Evolutionary conservation across 2,329 filamentous ascomycete species (phyloP).

Genomic region (Diaporthe velutina): DNA sequence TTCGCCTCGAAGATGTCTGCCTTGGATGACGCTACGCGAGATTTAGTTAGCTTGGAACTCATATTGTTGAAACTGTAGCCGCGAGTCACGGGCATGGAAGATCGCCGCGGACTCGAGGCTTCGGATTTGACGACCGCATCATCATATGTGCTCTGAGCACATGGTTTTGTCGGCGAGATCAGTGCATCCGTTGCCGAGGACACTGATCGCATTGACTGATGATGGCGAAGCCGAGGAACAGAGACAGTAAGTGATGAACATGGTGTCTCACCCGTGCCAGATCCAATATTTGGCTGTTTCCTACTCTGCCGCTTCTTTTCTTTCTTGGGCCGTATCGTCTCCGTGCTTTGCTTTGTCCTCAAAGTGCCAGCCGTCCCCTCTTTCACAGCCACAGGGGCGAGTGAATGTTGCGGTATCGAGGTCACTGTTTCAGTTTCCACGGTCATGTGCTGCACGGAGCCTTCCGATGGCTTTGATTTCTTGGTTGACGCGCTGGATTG

Average conservation of each 20-base stretch:
- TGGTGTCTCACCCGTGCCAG: conserved; percentile 77
- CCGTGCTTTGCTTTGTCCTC: conserved; percentile 89
- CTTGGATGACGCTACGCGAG: conserved; percentile 83
- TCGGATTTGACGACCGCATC: conserved; percentile 42
- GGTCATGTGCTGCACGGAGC: conserved; percentile 90
- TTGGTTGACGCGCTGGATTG: conserved; percentile 78
- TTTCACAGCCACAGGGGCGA: conserved; percentile 75
- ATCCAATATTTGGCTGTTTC: conserved; percentile 79
- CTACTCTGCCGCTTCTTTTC: conserved; percentile 85
- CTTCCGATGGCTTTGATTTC: conserved; percentile 79
- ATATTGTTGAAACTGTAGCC: conserved; percentile 52
- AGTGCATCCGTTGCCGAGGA: conserved; percentile 47
- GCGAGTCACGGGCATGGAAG: conserved; percentile 42
- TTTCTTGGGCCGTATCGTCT: conserved; percentile 95
- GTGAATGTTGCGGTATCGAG: conserved; percentile 86
- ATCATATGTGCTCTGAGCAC: conserved; percentile 50
- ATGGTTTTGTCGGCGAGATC: conserved; percentile 52
- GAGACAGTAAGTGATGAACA: conserved; percentile 43
- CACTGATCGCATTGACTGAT: conserved; percentile 55
- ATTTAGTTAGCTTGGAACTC: conserved; percentile 60
- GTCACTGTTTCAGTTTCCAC: conserved; percentile 97
- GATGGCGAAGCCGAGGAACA: conserved; percentile 54
- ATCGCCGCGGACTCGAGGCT: conserved; percentile 43
- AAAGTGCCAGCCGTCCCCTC: conserved; percentile 79
- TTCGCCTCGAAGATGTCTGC: conserved; percentile 98